Base-by-base conservation (phyloP, 495 filamentous ascomycete species). In the Pyrenula aspistea region DNA sequence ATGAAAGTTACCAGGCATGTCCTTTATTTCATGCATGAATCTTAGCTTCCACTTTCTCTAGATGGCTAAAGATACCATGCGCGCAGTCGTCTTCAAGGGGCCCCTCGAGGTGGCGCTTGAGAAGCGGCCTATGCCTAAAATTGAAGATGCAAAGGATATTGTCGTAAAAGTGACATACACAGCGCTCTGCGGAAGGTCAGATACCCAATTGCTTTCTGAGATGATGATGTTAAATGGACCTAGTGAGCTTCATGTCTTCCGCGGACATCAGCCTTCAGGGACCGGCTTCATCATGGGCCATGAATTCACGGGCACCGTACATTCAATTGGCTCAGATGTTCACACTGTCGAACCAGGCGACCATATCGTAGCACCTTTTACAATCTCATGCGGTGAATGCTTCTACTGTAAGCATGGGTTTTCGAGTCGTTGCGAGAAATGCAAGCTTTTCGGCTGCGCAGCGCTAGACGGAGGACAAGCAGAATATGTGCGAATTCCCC, bases 171-270 rank as follows among this genome's bases (percentile, higher is more conserved):
- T 95, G 52, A 77, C 78, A 54, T 85, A 88, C 63, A 89, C 91
- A 15, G 92, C 89, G 22, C 79, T 97, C 48, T 96, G 92, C 69
- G 92, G 92, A 61, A 91, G 88, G 90, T 91, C 71, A 66, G 81
- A 76, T 60, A 24, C n/a, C n/a, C n/a, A n/a, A n/a, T n/a, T n/a
- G n/a, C n/a, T n/a, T n/a, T n/a, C n/a, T 48, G 55, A 20, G 51
- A 22, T 20, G 49, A 59, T 47, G 47, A 24, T 53, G 24, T 15
- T 49, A 53, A 20, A 49, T 48, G 22, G 36, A 49, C 51, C 20
- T 60, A 95, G 89, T 64, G 93, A 96, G 61, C 77, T 98, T 51
- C 93, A 98, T 71, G 82, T 86, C 24, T 98, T 86, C 72, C 84
- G 93, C 25, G 92, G 91, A 55, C 80, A 89, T 68, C 84, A 92